Evolutionary conservation across 2,329 filamentous ascomycete species (phyloP), one percentile per base, ranked within the genome.

Genomic region (Aureobasidium namibiae): DNA sequence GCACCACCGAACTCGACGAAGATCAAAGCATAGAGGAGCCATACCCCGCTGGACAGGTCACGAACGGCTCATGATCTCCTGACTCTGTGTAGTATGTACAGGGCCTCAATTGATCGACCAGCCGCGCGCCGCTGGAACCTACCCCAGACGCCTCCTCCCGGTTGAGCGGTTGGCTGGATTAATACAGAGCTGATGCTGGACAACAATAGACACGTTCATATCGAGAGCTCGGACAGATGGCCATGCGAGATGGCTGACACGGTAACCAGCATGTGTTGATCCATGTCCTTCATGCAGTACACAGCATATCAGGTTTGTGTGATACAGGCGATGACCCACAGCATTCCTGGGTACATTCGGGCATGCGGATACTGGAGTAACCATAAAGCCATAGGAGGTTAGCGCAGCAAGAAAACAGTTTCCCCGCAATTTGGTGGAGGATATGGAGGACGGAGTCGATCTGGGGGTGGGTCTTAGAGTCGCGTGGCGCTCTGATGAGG

Each of bases 11-110:
- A 23, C 16, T 21, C 16, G 23, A 44, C 4, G 39, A 45, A 6
- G 29, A 31, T 41, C 41, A 44, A 21, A 24, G 21, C 29, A 45
- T 11, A n/a, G 39, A 45, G 29, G 26, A 41, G 39, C 38, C 52
- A 44, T 41, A 46, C 54, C 54, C 41, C 54, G 54, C 42, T 21
- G 41, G 7, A 56, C 29, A 34, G 41, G 29, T 44, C 38, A 39
- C 41, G 42, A 46, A 46, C 54, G 54, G 41, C 54, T 31, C 41
- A 57, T 48, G 54, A 57, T 57, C 54, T 57, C 54, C 54, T 48
- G 54, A 57, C 54, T 38, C 29, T 34, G 29, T 45, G 31, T 9
- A 31, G 21, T 31, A 4, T 26, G 42, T 26, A 45, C 42, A 45
- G 21, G 34, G 23, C 34, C 38, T 38, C 31, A 29, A 31, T 3